phyloP scores from a whole-genome alignment of 345 rosid species.

The Gossypium mustelinum region DNA sequence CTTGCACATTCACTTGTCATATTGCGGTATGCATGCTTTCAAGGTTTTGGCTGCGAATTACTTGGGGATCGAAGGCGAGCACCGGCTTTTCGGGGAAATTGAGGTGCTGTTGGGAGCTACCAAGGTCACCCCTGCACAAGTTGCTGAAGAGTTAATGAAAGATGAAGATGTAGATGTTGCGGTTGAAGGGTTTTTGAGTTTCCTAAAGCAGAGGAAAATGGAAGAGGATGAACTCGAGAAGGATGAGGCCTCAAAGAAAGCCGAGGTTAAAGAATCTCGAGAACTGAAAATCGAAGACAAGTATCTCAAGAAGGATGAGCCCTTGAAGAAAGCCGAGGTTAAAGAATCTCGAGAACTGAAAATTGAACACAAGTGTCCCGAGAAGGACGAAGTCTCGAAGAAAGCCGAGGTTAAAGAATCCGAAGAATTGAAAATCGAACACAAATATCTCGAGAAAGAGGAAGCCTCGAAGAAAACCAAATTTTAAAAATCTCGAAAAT shows the following conservation, averaged over 20 bases:
- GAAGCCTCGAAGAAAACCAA: no score
- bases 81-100: slow-evolving; percentile 23
- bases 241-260: background rate
- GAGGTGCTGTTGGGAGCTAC: slow-evolving; percentile 30
- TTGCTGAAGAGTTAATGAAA: slow-evolving; percentile 50
- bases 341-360: background rate
- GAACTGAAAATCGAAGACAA: no score
- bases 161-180: slow-evolving; percentile 38
- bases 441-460: background rate
- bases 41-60: slow-evolving; percentile 37
- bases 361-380: background rate
- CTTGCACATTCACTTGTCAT: slow-evolving; percentile 48
- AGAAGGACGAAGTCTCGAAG: background rate
- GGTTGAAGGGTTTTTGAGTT: slow-evolving; percentile 28
- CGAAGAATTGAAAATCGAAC: background rate
- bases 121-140: slow-evolving; percentile 43
- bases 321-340: background rate
- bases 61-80: slow-evolving; percentile 22
- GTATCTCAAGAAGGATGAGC: background rate
- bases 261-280: background rate
- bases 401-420: background rate
- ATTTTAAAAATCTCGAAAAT: no score
- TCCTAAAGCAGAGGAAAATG: slow-evolving; percentile 34
- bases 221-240: slow-evolving; percentile 20
- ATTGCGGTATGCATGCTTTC: slow-evolving; percentile 37